A percentile compares a stretch with the other conserved stretches of the same genome.
Evolutionary conservation across 371 early-diverging fungal genomes (phyloP).

Genomic region (Lichtheimia ornata): DNA sequence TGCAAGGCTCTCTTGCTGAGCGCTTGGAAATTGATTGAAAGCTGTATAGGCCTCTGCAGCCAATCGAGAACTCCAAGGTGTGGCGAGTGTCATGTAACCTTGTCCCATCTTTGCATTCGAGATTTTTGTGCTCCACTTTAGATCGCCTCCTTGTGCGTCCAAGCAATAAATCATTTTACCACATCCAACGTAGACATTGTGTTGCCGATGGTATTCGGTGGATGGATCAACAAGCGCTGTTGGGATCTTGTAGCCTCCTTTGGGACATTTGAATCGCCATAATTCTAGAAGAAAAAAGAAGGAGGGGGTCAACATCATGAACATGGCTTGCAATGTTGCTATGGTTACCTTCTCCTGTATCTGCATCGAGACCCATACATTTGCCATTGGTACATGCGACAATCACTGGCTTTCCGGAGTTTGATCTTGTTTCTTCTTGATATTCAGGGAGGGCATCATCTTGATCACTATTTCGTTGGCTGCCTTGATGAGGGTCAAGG

Average conservation of each 20-base stretch:
- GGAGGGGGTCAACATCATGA: neutral
- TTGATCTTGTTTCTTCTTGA: neutral
- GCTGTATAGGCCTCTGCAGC: slow-evolving; percentile 30
- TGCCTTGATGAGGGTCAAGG: slow-evolving; percentile 2
- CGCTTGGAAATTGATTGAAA: slow-evolving; percentile 22
- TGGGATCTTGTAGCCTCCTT: slow-evolving; percentile 28
- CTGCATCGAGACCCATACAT: slow-evolving; percentile 27
- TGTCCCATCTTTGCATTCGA: slow-evolving; percentile 20
- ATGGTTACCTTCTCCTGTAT: slow-evolving; percentile 19
- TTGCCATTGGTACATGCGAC: slow-evolving; percentile 31
- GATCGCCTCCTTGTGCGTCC: slow-evolving; percentile 20
- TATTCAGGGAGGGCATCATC: slow-evolving; percentile 3
- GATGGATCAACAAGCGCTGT: slow-evolving; percentile 25
- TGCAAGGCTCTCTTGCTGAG: slow-evolving; percentile 11
- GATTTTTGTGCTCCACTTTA: slow-evolving; percentile 26
- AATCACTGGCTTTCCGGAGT: slow-evolving; percentile 16
- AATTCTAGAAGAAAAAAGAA: slow-evolving; percentile 7
- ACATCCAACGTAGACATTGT: slow-evolving; percentile 26
- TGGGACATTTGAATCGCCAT: slow-evolving; percentile 37
- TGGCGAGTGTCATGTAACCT: slow-evolving; percentile 35
- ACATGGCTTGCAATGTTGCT: neutral
- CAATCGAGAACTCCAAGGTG: slow-evolving; percentile 37
- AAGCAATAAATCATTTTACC: slow-evolving; percentile 33
- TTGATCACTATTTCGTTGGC: neutral
- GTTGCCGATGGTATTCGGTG: slow-evolving; percentile 1